Evolutionary conservation across 1,284 basidiomycete species (phyloP).

Genomic region (Meira nashicola): DNA sequence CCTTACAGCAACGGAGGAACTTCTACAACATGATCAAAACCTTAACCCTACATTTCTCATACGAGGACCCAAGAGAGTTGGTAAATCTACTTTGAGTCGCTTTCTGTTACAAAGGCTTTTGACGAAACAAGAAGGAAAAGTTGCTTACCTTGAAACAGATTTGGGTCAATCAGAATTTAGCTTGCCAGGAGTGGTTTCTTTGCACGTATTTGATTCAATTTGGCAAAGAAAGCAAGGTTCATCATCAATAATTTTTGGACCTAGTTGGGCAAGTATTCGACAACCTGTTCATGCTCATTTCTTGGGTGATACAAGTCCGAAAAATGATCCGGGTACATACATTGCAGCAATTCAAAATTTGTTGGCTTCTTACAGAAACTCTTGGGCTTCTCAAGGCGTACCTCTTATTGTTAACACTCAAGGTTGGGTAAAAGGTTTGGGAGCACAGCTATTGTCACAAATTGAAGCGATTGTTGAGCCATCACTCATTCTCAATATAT

Average conservation of each 20-base stretch:
- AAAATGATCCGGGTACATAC: constrained; percentile 74
- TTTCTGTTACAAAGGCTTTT: constrained; percentile 70
- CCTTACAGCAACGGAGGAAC: too few species aligned
- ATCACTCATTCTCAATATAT: constrained; percentile 62
- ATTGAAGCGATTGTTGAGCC: constrained; percentile 68
- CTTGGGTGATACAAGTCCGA: constrained; percentile 73
- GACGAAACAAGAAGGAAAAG: constrained; percentile 58
- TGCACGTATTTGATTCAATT: constrained; percentile 62
- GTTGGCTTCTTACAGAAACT: constrained; percentile 61
- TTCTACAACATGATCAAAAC: too few species aligned
- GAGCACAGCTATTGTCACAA: constrained; percentile 69
- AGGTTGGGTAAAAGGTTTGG: constrained; percentile 93
- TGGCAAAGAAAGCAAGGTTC: neutral
- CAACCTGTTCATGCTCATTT: constrained; percentile 73
- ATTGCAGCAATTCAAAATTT: constrained; percentile 67
- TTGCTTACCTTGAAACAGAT: constrained; percentile 88
- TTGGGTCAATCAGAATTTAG: constrained; percentile 91
- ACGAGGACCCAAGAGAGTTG: constrained; percentile 77
- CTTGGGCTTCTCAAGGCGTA: constrained; percentile 23
- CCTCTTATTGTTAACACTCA: constrained; percentile 92
- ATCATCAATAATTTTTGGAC: constrained; percentile 24
- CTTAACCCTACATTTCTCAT: constrained; percentile 57
- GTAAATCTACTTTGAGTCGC: constrained; percentile 82
- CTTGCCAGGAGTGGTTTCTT: constrained; percentile 74
- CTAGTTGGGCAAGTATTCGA: constrained; percentile 56